Evolutionary conservation across 2,329 filamentous ascomycete species (phyloP).

Genomic region (Cordyceps sp.): DNA sequence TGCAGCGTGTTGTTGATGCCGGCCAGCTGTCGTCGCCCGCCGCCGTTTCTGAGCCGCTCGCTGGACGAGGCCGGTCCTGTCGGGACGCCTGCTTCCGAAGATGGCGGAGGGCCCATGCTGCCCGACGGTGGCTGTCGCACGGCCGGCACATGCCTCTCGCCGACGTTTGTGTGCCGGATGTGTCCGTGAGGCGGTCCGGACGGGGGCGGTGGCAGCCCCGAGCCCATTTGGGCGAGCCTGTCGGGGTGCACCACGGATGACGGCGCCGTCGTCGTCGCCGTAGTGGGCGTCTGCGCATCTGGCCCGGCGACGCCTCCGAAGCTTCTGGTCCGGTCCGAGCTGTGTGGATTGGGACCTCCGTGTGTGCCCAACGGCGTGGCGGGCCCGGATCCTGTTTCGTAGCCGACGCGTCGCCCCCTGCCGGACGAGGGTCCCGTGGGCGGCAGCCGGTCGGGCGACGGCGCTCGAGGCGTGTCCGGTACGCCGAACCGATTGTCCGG

Average conservation of each 20-base stretch:
- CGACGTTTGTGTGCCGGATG: constrained; percentile 15
- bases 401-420: constrained; percentile 27
- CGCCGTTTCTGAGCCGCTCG: constrained; percentile 18
- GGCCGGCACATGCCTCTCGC: constrained; percentile 11
- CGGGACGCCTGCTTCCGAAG: constrained; percentile 12
- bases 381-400: constrained; percentile 17
- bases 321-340: constrained; percentile 26
- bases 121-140: constrained; percentile 7
- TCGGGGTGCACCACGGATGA: constrained; percentile 29
- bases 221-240: constrained; percentile 28
- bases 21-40: constrained; percentile 35
- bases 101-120: constrained; percentile 7
- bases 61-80: constrained; percentile 18
- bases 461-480: constrained; percentile 22
- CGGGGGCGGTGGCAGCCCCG: constrained; percentile 5
- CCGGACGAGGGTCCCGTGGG: constrained; percentile 36
- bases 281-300: constrained; percentile 9
- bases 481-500: constrained; percentile 24
- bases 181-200: constrained; percentile 13
- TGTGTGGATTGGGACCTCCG: constrained; percentile 7
- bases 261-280: constrained; percentile 8
- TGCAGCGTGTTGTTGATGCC: constrained; percentile 43
- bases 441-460: constrained; percentile 32
- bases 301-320: constrained; percentile 10
- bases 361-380: constrained; percentile 12